Percentiles rank a stretch among this genome's conserved stretches.
phyloP scores from a whole-genome alignment of 805 yeast species.

The Saturnispora gosingensis region DNA sequence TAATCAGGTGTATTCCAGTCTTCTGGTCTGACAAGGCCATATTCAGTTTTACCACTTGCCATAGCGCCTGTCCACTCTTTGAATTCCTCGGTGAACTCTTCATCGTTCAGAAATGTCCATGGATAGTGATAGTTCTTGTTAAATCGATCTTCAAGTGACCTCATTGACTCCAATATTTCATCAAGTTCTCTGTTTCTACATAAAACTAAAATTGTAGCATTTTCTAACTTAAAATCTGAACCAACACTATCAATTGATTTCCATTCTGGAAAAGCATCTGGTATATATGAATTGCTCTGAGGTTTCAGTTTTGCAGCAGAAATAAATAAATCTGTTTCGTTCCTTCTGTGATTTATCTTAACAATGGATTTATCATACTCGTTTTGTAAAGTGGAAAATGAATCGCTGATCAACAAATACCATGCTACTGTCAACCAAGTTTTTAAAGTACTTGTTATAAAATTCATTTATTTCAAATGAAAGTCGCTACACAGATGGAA shows the following conservation, averaged over 20 bases:
- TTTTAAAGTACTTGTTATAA: not conserved
- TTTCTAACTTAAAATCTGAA: constrained; percentile 41
- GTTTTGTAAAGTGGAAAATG: not conserved
- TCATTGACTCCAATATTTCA: constrained; percentile 67
- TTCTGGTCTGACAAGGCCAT: constrained; percentile 53
- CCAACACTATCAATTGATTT: constrained; percentile 1
- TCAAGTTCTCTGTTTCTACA: constrained; percentile 73
- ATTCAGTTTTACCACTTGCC: constrained; percentile 60
- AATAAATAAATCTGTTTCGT: constrained; percentile 10
- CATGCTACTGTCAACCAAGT: not conserved
- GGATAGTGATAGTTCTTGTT: constrained; percentile 58
- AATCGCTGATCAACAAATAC: not conserved
- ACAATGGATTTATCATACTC: constrained; percentile 12
- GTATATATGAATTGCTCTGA: constrained; percentile 32
- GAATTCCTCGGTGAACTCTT: constrained; percentile 55
- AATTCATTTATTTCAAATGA: not conserved
- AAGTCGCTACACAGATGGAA: not conserved
- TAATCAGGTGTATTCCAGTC: constrained; percentile 75
- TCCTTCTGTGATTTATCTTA: constrained; percentile 5
- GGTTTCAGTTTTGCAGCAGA: constrained; percentile 25
- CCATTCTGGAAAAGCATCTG: constrained; percentile 20
- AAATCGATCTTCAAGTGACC: constrained; percentile 70
- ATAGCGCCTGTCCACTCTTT: constrained; percentile 49
- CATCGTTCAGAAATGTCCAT: constrained; percentile 75
- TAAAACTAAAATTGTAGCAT: constrained; percentile 82